Base-by-base conservation (phyloP, 345 rosid genomes). In the Ceriops tagal region DNA sequence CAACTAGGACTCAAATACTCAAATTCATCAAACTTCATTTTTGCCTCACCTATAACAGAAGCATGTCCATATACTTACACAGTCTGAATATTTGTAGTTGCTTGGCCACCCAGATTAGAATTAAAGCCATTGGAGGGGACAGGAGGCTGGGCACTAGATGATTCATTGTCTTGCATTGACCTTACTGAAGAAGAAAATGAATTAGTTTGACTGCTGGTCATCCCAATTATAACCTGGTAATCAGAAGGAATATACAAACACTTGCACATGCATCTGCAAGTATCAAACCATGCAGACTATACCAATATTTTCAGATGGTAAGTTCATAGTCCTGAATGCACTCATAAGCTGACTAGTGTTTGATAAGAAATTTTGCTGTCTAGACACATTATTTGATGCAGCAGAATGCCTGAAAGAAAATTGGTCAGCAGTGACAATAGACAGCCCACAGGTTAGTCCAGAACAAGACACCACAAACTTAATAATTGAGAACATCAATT, bases 361-460 rank as follows among this genome's bases (percentile, higher is more conserved):
- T 53, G 81, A 79, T 72, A 79, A 75, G 20, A 73, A 65, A 80
- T 58, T 83, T 53, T 79, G 83, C 70, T 83, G 83, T 60, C 83
- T 86, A 65, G 75, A 79, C 53, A 77, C 68, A 78, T 77, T 81
- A 67, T 70, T 73, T 58, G 80, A 63, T 51, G 51, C 58, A 28
- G 76, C 43, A 61, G 77, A 61, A 26, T 75, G 76, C 76, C 85
- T 79, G 75, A 68, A 37, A 73, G 62, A 61, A 74, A 71, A 64
- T 37, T 66, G 13, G 3, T 21, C 22, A 20, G 58, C 66, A 11
- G 70, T 18, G 68, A 71, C 22, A 71, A 8, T 27, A 37, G 53
- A 53, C 76, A 26, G 56, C 63, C 49, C 19, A 28, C 5, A 28
- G 55, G 18, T 20, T 16, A 66, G 65, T 56, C 49, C 46, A 26